phyloP scores from a whole-genome alignment of 345 rosid species.

The Citrus inodora region DNA sequence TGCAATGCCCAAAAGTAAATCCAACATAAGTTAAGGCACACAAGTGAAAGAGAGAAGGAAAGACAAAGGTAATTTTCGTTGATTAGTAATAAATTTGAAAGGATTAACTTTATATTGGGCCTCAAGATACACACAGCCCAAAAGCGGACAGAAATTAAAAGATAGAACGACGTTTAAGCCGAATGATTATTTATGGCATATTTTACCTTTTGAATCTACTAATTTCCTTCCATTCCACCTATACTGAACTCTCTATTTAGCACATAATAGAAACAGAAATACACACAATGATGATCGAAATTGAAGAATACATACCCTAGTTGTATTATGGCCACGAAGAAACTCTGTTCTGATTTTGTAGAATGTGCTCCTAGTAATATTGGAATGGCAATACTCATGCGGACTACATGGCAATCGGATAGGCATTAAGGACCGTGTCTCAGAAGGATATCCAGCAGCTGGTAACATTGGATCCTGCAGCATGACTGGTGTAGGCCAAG shows the following conservation, averaged over 20 bases:
- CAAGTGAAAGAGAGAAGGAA: neutral
- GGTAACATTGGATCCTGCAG: constrained; percentile 34
- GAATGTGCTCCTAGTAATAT: constrained; percentile 54
- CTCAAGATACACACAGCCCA: neutral
- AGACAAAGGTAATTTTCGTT: neutral
- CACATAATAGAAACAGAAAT: neutral
- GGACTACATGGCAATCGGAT: constrained; percentile 49
- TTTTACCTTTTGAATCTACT: neutral
- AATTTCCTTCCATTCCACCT: neutral
- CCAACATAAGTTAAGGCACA: neutral
- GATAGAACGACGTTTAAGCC: neutral
- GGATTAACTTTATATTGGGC: neutral
- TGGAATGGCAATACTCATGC: constrained; percentile 47
- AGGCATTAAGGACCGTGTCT: constrained; percentile 42
- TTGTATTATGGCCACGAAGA: constrained; percentile 46
- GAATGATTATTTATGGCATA: neutral
- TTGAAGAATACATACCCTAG: constrained; percentile 30
- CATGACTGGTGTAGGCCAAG: constrained; percentile 51
- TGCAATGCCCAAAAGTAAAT: constrained; percentile 17
- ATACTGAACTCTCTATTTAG: neutral
- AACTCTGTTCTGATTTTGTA: constrained; percentile 50
- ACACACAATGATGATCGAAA: neutral
- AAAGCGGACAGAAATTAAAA: neutral
- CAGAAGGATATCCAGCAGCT: constrained; percentile 22
- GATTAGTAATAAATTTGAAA: neutral